Evolutionary conservation across 2,329 filamentous ascomycete species (phyloP).

Genomic region (Microdochium paspali): DNA sequence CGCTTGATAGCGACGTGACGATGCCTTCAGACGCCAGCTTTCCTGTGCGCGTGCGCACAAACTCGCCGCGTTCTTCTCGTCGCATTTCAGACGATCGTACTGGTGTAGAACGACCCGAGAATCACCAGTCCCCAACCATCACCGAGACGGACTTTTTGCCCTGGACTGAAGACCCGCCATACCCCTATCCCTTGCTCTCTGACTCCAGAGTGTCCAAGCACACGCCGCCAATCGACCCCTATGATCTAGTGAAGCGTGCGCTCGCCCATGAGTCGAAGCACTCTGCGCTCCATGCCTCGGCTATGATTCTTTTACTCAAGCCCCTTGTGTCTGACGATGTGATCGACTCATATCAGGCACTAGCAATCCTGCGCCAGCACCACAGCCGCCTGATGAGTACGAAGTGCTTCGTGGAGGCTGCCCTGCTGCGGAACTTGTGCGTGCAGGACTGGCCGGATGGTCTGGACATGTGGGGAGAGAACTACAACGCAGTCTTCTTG

Average conservation of each 20-base stretch:
- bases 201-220: constrained; percentile 4
- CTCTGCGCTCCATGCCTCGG: constrained; percentile 49
- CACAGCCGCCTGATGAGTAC: constrained; percentile 50
- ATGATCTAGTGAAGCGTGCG: constrained; percentile 40
- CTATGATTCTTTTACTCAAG: constrained; percentile 50
- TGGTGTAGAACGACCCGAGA: constrained; percentile 17
- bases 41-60: constrained; percentile 3
- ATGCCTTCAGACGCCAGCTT: constrained; percentile 5
- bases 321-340: constrained; percentile 45
- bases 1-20: constrained; percentile 12
- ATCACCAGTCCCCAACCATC: constrained; percentile 30
- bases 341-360: constrained; percentile 46
- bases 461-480: constrained; percentile 41
- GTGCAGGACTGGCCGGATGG: constrained; percentile 45
- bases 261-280: constrained; percentile 46
- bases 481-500: constrained; percentile 43
- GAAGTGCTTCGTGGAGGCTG: constrained; percentile 50
- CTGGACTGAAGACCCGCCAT: constrained; percentile 47
- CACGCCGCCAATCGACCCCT: constrained; percentile 41
- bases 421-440: constrained; percentile 52
- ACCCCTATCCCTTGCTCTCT: constrained; percentile 33
- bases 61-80: neutral
- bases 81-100: constrained; percentile 4
- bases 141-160: constrained; percentile 51
- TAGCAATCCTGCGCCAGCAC: constrained; percentile 48